Percentiles rank a stretch among this genome's conserved stretches.
Conservation (phyloP, 176 grass and related monocot species). For the Ensete ventricosum region DNA sequence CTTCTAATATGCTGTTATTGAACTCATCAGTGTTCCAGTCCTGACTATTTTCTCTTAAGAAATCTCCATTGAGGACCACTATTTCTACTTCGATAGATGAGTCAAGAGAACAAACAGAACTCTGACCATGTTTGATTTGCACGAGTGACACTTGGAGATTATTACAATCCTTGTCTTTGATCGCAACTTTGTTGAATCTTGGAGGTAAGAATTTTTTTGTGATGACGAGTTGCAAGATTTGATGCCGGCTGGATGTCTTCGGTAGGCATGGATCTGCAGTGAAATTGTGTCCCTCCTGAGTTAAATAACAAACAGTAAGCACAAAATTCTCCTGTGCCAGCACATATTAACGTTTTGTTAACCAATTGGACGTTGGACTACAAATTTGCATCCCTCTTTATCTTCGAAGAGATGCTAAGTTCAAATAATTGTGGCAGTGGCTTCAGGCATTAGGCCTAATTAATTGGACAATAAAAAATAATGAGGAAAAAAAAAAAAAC, state of each 20-base stretch:
- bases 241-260: background rate
- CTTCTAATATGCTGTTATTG: constrained; percentile 22
- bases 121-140: background rate
- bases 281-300: no score
- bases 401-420: no score
- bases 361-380: no score
- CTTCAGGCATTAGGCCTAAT: no score
- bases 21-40: constrained; percentile 46
- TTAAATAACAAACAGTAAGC: no score
- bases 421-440: no score
- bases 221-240: constrained; percentile 31
- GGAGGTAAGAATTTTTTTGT: constrained; percentile 13
- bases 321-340: no score
- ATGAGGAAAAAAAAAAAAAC: no score
- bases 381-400: no score
- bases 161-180: constrained; percentile 11
- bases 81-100: constrained; percentile 42
- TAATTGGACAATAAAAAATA: no score
- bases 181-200: constrained; percentile 35
- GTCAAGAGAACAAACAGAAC: background rate
- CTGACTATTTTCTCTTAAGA: constrained; percentile 12
- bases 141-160: constrained; percentile 27
- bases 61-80: constrained; percentile 58
- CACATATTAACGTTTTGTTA: no score
- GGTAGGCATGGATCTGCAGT: no score